Evolutionary conservation across 2,329 filamentous ascomycete species (phyloP).

Genomic region (Thyridium curvatum): DNA sequence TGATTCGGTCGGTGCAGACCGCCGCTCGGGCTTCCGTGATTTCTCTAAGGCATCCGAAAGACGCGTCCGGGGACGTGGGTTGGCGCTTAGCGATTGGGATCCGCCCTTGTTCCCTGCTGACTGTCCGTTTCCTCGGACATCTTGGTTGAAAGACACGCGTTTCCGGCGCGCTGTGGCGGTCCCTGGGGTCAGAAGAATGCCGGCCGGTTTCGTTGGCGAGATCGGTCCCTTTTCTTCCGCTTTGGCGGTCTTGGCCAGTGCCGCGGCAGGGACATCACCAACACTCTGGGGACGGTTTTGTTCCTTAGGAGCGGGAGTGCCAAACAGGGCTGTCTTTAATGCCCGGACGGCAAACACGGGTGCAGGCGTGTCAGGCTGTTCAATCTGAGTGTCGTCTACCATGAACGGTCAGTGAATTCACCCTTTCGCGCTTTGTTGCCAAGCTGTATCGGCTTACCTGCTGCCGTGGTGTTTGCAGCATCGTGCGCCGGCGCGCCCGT

Average conservation of each 20-base stretch:
- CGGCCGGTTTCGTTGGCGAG: conserved; percentile 45
- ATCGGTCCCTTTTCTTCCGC: conserved; percentile 12
- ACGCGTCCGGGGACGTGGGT: conserved; percentile 28
- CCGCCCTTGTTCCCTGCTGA: conserved; percentile 18
- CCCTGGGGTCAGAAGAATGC: conserved; percentile 59
- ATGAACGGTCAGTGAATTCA: too few relatives aligned
- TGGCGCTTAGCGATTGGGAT: conserved; percentile 3
- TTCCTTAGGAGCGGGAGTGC: conserved; percentile 40
- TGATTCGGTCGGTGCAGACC: conserved; percentile 3
- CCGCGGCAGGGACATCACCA: conserved; percentile 14
- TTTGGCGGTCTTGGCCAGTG: conserved; percentile 4
- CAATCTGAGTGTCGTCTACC: conserved; percentile 39
- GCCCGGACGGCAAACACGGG: conserved; percentile 62
- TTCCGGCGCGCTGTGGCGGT: conserved; percentile 55
- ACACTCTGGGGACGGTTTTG: conserved; percentile 8
- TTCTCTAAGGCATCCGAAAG: conserved; percentile 41
- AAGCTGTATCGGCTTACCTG: too few relatives aligned
- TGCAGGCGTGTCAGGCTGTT: conserved; percentile 58
- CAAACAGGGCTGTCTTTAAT: conserved; percentile 58
- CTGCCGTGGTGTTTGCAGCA: too few relatives aligned
- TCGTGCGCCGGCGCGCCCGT: conserved; percentile 20
- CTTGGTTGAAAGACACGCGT: conserved; percentile 58
- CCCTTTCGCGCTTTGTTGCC: too few relatives aligned
- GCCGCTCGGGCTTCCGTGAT: conserved; percentile 22
- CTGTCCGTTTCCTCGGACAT: conserved; percentile 39